Base-by-base conservation (phyloP, 805 yeast species). In the Candida pseudoglaebosa region DNA sequence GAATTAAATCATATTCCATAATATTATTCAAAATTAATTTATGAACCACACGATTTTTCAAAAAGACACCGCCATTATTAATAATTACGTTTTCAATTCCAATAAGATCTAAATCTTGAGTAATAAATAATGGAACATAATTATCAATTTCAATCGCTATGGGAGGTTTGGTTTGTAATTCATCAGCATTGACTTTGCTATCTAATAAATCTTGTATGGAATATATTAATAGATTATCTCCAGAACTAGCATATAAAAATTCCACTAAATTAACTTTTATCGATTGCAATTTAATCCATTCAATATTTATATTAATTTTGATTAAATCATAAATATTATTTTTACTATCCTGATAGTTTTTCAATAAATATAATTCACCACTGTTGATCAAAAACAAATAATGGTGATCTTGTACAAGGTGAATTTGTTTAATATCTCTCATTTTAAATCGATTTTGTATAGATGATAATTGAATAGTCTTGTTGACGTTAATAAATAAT, bases 1-100 rank as follows among this genome's bases (percentile, higher is more conserved):
- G 54, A 16, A 52, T 39, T 38, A 77, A 59, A 43, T 73, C 76
- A 45, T 69, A 67, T 46, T 73, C 75, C 32, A 77, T 64, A 42
- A 76, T 59, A 42, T 71, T 65, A 43, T 67, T 65, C 28, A 77
- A 49, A 32, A 74, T 67, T 45, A 75, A 60, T 40, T 65, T 67
- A 34, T 67, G 66, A 18, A 65, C 66, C 3, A 63, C 48, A 15
- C 52, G 50, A 24, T 63, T 50, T 35, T 59, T 64, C 24, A 71
- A 47, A 5, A 64, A 38, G 24, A 67, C 53, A 6, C 51, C 49
- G 17, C 57, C 59, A 38, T 56, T 62, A 36, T 52, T 52, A 2
- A 56, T 38, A 0, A 64, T 45, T 7, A 56, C 50, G 37, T 56
- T 64, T 35, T 71, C 75, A 19, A 75, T 42, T 1, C 77, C 75